These are phyloP conservation scores for Kalmusia sp. DNA, from an alignment of 2,329 filamentous ascomycete genomes.

Conservation along the genomic window DNA sequence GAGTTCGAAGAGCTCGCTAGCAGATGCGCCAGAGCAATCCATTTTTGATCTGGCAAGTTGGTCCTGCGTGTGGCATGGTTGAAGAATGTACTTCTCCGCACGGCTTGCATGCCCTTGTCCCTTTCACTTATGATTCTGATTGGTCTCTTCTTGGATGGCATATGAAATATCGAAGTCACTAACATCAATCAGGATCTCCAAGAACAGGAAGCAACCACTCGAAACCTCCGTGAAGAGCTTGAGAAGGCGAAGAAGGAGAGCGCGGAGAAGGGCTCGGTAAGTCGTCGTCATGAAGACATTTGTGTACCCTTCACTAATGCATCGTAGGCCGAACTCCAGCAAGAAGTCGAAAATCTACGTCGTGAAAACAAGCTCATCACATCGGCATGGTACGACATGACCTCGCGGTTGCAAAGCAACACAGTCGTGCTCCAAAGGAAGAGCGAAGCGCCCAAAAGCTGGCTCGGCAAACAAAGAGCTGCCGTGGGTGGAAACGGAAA, in stretches of 20 bases:
- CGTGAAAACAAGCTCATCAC: conserved; percentile 80
- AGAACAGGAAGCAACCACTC: conserved; percentile 32
- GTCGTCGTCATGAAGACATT: background rate
- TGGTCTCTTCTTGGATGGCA: background rate
- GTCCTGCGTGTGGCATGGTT: conserved; percentile 33
- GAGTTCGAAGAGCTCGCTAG: conserved; percentile 22
- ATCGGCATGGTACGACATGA: conserved; percentile 87
- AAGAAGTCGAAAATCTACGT: conserved; percentile 71
- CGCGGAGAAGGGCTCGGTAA: conserved; percentile 45
- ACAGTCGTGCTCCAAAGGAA: conserved; percentile 79
- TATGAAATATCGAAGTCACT: background rate
- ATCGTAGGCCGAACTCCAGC: conserved; percentile 38
- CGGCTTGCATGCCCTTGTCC: conserved; percentile 4
- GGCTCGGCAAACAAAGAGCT: conserved; percentile 81
- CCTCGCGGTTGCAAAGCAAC: conserved; percentile 80
- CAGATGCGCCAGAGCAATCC: background rate
- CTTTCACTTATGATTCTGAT: too few relatives aligned
- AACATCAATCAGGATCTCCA: conserved; percentile 35
- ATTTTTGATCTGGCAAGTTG: conserved; percentile 37
- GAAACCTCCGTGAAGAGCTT: conserved; percentile 36
- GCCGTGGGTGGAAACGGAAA: conserved; percentile 51
- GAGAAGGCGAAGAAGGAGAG: conserved; percentile 43
- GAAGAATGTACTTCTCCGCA: conserved; percentile 32
- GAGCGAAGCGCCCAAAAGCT: conserved; percentile 78
- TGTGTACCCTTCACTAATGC: conserved; percentile 7